Evolutionary conservation across 768 basidiomycete species (phyloP), one percentile per base, ranked within the genome.

Genomic region (Tremella fuciformis): DNA sequence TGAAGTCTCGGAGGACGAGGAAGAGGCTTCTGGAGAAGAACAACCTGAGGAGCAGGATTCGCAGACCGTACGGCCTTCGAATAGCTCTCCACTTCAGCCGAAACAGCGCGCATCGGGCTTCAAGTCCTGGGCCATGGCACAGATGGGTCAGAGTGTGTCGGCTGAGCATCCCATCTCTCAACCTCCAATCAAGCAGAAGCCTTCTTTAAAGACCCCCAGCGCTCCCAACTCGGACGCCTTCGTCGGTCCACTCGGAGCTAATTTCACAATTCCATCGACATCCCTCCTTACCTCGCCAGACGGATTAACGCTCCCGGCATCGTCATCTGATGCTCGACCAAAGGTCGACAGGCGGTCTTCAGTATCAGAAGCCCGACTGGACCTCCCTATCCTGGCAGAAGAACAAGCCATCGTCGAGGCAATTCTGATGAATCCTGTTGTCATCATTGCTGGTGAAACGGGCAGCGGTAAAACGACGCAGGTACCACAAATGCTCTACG

Each of bases 401-500:
- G 96, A 99, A 70, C 92, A 98, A 69, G 82, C 84, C 1, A 91
- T 99, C 55, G 88, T 98, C 85, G 92, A 94, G 70, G 84, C 91
- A 3, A 84, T 99, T 46, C 77, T 90, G 54, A 79, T 96, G 37
- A 85, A 98, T 74, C 84, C 88, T 0, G 88, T 94, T 6, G 86
- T 91, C 25, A 83, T 93, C 57, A 86, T 96, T 44, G 87, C 86
- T 60, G 87, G 96, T 76, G 94, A 99, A 80, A 99, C 96, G 15
- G 96, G 96, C 50, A 93, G 90, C 71, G 96, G 96, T 47, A 99
- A 98, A 79, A 98, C 96, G 0, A 99, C 96, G 0, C 96, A 98
- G 76, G 86, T 98, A 7, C 96, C 96, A 11, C 96, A 98, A 75
- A 97, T 98, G 78, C 81, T 99, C n/a, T 97, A 87, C 60, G 96